Percentiles rank a stretch among this genome's conserved stretches.
These are phyloP conservation scores for Mucor piriformis DNA, from an alignment of 371 early-diverging fungal species.

Conservation along the genomic window DNA sequence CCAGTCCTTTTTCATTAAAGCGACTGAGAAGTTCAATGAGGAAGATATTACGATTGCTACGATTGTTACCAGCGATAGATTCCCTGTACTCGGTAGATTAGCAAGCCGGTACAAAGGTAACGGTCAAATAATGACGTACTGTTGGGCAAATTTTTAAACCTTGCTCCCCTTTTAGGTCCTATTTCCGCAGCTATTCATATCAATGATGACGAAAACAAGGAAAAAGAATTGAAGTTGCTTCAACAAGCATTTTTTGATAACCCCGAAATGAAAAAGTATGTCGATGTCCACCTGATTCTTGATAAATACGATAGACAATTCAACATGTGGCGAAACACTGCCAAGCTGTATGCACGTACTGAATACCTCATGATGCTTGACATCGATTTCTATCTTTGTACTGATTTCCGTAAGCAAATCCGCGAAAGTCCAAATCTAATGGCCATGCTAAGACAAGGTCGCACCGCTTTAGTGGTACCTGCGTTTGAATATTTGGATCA, in stretches of 20 bases:
- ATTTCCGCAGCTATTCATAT: conserved; percentile 71
- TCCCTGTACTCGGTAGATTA: conserved; percentile 44
- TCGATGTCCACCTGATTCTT: conserved; percentile 67
- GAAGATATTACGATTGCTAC: conserved; percentile 59
- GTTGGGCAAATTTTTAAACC: background rate
- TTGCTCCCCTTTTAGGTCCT: conserved; percentile 28
- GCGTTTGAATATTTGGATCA: conserved; percentile 67
- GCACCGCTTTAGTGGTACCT: conserved; percentile 62
- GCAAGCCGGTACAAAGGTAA: conserved; percentile 55
- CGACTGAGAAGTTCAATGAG: conserved; percentile 28
- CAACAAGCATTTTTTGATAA: conserved; percentile 52
- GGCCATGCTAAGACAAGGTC: conserved; percentile 42
- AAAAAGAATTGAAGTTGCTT: conserved; percentile 47
- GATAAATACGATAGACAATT: conserved; percentile 71
- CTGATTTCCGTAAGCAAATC: conserved; percentile 54
- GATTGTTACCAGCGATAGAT: conserved; percentile 54
- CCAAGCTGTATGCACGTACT: conserved; percentile 67
- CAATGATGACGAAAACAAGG: conserved; percentile 54
- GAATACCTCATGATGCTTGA: conserved; percentile 73
- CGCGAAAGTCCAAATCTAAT: conserved; percentile 39
- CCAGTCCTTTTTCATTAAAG: conserved; percentile 53
- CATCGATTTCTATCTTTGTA: conserved; percentile 71
- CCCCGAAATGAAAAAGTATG: conserved; percentile 58
- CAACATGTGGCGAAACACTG: conserved; percentile 74
- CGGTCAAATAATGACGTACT: too few species aligned